Conservation (phyloP, 1,284 basidiomycete genomes). For the Moesziomyces antarcticus region DNA sequence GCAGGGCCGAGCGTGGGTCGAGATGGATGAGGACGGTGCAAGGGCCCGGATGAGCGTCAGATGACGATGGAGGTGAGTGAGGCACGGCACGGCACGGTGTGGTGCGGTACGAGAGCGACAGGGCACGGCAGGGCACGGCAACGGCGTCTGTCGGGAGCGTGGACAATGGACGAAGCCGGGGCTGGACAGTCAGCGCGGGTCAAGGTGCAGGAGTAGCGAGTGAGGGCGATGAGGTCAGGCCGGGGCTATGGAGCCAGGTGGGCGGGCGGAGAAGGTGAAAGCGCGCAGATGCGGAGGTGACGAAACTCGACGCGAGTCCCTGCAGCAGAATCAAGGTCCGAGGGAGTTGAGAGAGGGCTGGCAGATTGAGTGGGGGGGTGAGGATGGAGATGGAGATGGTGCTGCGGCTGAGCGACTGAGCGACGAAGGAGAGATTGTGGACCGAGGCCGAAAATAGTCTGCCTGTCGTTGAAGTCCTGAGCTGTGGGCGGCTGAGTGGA, state of each 20-base stretch:
- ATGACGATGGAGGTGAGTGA: not conserved
- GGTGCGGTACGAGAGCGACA: no score
- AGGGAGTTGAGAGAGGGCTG: not conserved
- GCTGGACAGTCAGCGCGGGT: not conserved
- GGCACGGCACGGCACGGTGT: not conserved
- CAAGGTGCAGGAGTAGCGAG: not conserved
- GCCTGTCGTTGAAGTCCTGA: no score
- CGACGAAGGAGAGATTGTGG: no score
- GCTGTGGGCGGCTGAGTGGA: no score
- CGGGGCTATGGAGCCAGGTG: not conserved
- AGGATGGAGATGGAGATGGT: not conserved
- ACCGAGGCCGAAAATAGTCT: no score
- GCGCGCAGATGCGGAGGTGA: slow-evolving; percentile 3
- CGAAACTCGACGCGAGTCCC: slow-evolving; percentile 12
- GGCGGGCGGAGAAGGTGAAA: slow-evolving; percentile 1
- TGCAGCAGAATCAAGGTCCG: slow-evolving; percentile 25
- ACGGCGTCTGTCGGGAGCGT: not conserved
- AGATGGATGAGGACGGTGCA: not conserved
- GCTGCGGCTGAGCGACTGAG: no score
- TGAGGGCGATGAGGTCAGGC: slow-evolving; percentile 22
- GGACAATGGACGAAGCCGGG: not conserved
- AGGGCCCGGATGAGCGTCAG: not conserved
- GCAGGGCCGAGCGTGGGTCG: no score
- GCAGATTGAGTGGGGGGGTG: not conserved
- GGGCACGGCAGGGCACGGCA: no score